Evolutionary conservation across 2,329 filamentous ascomycete species (phyloP), one percentile per base, ranked within the genome.

Genomic region (Sporothrix dimorphospora): DNA sequence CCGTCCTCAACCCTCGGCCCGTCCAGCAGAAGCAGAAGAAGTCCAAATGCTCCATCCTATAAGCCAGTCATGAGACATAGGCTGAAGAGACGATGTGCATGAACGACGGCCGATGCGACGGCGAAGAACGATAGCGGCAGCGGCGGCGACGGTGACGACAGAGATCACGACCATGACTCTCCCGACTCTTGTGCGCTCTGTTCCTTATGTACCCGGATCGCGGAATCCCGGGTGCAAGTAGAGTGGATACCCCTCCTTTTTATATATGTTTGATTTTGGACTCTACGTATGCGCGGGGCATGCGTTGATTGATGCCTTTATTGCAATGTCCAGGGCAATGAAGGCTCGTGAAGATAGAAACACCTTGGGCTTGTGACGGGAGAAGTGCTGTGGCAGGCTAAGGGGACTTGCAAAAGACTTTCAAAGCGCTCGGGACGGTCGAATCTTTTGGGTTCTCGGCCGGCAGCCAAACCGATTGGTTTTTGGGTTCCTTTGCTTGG

Each of bases 1-100:
- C 91, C 74, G 91, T 93, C 66, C 84, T 94, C 74, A 92, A 90
- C 82, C 91, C 91, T 72, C 85, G 88, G 77, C 89, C 89, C 24
- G 82, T 86, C 75, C 78, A 82, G 40, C 83, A 81, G 72, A 87
- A 89, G 84, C 81, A 85, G 78, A 91, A 91, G 84, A 88, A 88
- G 81, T 83, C 83, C 76, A 91, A 91, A 84, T 93, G 91, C 84
- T 87, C 86, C 63, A 90, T 93, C 78, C 85, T 93, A 81, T 93
- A 87, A 81, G 80, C 75, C 67, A 65, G 4, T 14, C 34, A 16
- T n/a, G 47, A 1, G 3, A n/a, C 38, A n/a, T 53, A 5, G 34
- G 55, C 71, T 61, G 59, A 73, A 14, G 71, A 47, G 24, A 69
- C 42, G 71, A 66, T 21, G 65, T 57, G 51, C 59, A 65, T 7